These are phyloP conservation scores for Globisporangium carolinianum DNA, from an alignment of 352 stramenopile species.

Conservation along the genomic window DNA sequence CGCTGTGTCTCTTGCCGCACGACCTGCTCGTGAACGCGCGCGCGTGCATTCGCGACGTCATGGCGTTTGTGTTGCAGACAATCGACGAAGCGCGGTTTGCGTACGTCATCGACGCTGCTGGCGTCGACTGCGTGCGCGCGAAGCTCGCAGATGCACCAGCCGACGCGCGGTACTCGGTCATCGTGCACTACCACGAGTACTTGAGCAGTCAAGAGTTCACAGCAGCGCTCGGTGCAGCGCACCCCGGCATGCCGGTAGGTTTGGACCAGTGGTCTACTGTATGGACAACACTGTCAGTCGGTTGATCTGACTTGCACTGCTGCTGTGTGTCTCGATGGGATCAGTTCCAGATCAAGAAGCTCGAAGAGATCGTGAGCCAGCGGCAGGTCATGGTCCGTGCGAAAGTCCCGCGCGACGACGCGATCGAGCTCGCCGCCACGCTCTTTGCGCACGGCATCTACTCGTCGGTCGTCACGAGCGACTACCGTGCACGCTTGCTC, in stretches of 20 bases:
- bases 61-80: slow-evolving; percentile 50
- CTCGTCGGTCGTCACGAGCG: slow-evolving; percentile 69
- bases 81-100: slow-evolving; percentile 62
- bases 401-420: slow-evolving; percentile 61
- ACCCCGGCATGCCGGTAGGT: slow-evolving; percentile 58
- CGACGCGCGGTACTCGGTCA: slow-evolving; percentile 78
- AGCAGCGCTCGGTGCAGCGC: slow-evolving; percentile 56
- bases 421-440: slow-evolving; percentile 58
- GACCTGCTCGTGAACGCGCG: slow-evolving; percentile 50
- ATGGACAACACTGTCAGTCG: too few species aligned
- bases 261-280: too few species aligned
- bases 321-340: background rate
- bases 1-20: slow-evolving; percentile 42
- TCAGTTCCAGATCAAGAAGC: slow-evolving; percentile 81
- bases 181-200: slow-evolving; percentile 92
- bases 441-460: slow-evolving; percentile 67
- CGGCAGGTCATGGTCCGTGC: slow-evolving; percentile 68
- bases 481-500: slow-evolving; percentile 63
- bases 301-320: background rate
- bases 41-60: slow-evolving; percentile 60
- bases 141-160: slow-evolving; percentile 42
- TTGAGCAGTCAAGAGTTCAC: slow-evolving; percentile 85
- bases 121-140: slow-evolving; percentile 41
- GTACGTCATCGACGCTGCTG: slow-evolving; percentile 40
- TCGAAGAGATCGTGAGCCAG: slow-evolving; percentile 65